phyloP scores from a whole-genome alignment of 192 early-diverging fungal genomes.

The Chytriomyces confervae region DNA sequence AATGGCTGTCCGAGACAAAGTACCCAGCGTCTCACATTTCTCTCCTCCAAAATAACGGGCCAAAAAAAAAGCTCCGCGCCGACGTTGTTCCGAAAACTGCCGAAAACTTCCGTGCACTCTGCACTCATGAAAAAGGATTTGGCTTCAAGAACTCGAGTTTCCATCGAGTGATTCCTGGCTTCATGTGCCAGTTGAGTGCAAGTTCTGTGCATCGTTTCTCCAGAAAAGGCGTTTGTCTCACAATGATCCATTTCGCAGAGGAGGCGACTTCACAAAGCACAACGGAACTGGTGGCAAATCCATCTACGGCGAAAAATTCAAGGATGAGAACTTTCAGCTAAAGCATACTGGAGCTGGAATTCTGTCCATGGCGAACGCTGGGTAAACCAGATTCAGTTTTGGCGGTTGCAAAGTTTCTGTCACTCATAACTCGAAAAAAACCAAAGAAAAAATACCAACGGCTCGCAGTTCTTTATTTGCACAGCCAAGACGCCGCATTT shows the following conservation, averaged over 20 bases:
- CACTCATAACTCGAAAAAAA: too few species aligned
- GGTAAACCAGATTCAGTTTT: neutral
- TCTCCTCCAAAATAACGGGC: constrained; percentile 42
- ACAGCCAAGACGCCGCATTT: constrained; percentile 83
- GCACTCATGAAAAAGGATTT: constrained; percentile 56
- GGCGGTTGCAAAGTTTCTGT: too few species aligned
- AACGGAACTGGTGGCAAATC: constrained; percentile 88
- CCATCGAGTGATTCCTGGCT: constrained; percentile 82
- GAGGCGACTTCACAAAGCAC: constrained; percentile 67
- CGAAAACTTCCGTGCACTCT: constrained; percentile 83
- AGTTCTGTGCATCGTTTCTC: constrained; percentile 40
- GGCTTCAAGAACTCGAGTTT: constrained; percentile 79
- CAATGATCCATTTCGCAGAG: neutral
- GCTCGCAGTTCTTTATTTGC: constrained; percentile 79
- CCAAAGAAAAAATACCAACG: constrained; percentile 42
- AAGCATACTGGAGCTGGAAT: constrained; percentile 59
- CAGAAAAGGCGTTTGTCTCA: too few species aligned
- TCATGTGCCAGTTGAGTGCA: constrained; percentile 75
- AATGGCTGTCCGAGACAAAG: constrained; percentile 33
- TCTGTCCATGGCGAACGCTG: constrained; percentile 60
- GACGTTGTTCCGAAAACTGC: constrained; percentile 61
- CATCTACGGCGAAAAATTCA: constrained; percentile 80
- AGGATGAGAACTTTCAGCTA: constrained; percentile 85
- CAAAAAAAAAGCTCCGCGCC: constrained; percentile 53
- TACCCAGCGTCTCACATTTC: constrained; percentile 51